A percentile compares a stretch with the other conserved stretches of the same genome.
phyloP scores from a whole-genome alignment of 2,329 filamentous ascomycete genomes.

The Neofusicoccum cordaticola region DNA sequence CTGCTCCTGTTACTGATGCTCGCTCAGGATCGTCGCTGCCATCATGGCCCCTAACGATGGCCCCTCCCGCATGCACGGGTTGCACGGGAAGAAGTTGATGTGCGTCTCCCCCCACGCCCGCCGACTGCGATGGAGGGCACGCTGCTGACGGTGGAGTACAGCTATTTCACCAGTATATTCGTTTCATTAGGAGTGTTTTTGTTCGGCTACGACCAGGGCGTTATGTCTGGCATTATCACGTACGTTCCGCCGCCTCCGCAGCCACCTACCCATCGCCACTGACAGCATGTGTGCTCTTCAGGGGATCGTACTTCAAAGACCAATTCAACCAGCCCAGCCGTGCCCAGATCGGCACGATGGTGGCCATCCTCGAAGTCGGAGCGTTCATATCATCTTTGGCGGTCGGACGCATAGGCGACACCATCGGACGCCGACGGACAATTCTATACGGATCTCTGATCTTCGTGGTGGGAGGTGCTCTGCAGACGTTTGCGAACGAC shows the following conservation, averaged over 20 bases:
- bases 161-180: slow-evolving; percentile 92
- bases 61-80: slow-evolving; percentile 74
- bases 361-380: slow-evolving; percentile 91
- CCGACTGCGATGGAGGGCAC: background rate
- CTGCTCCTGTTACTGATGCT: background rate
- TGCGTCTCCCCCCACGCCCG: slow-evolving; percentile 47
- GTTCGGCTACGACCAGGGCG: slow-evolving; percentile 86
- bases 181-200: slow-evolving; percentile 84
- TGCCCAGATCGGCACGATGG: slow-evolving; percentile 92
- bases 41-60: slow-evolving; percentile 80
- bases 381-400: slow-evolving; percentile 85
- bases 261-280: slow-evolving; percentile 20
- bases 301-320: slow-evolving; percentile 81
- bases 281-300: slow-evolving; percentile 40
- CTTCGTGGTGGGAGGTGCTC: slow-evolving; percentile 77
- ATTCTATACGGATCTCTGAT: slow-evolving; percentile 92
- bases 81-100: slow-evolving; percentile 94
- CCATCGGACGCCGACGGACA: slow-evolving; percentile 83
- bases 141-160: slow-evolving; percentile 36
- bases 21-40: slow-evolving; percentile 59
- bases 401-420: slow-evolving; percentile 85
- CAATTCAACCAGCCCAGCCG: slow-evolving; percentile 88
- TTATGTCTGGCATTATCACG: slow-evolving; percentile 78
- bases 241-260: slow-evolving; percentile 41
- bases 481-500: slow-evolving; percentile 76